Percentiles rank a stretch among this genome's conserved stretches.
Conservation (phyloP, 345 rosid genomes). For the Populus davidiana region DNA sequence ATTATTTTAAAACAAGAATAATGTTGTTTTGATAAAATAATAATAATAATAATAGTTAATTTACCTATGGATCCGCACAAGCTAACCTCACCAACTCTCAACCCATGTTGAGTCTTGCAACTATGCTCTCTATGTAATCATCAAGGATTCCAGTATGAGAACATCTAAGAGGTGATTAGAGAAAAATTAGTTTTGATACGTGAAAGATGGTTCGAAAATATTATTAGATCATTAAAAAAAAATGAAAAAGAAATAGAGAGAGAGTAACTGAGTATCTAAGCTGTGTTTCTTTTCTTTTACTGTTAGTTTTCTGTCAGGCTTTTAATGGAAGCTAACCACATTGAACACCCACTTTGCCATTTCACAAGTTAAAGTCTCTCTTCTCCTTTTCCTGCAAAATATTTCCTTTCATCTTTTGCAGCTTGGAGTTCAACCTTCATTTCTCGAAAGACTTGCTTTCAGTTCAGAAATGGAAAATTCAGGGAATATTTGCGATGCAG, state of each 20-base stretch:
- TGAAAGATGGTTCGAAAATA: too few relatives aligned
- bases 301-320: constrained; percentile 10
- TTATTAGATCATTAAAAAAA: background rate
- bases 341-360: background rate
- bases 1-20: too few relatives aligned
- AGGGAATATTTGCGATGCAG: background rate
- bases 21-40: too few relatives aligned
- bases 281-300: constrained; percentile 10
- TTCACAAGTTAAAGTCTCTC: constrained; percentile 2
- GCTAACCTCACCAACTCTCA: too few relatives aligned
- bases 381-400: constrained; percentile 7
- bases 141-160: too few relatives aligned
- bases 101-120: too few relatives aligned
- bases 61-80: too few relatives aligned
- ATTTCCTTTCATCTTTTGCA: background rate
- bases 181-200: too few relatives aligned
- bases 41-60: too few relatives aligned
- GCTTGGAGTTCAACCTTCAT: background rate
- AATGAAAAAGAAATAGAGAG: background rate
- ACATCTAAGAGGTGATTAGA: too few relatives aligned
- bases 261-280: constrained; percentile 15
- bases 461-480: constrained; percentile 16
- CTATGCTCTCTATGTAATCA: too few relatives aligned
- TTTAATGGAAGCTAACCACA: constrained; percentile 33
- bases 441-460: background rate